Conservation (phyloP, 2,329 filamentous ascomycete species). For the Gnomoniopsis smithogilvyi region DNA sequence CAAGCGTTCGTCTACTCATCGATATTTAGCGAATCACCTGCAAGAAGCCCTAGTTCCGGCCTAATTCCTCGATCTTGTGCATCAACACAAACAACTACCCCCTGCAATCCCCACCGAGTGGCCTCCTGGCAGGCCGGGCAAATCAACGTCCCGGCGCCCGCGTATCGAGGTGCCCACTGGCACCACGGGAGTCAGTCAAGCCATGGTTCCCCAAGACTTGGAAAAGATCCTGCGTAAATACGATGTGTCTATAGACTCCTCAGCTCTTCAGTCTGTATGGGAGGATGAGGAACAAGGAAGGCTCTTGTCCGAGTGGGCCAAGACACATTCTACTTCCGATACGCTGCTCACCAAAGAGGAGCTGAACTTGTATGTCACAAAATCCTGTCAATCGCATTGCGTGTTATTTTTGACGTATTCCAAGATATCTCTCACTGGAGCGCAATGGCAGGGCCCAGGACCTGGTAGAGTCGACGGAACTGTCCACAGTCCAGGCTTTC, state of each 20-base stretch:
- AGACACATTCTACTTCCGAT: conserved; percentile 44
- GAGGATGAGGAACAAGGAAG: conserved; percentile 31
- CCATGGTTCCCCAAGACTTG: conserved; percentile 28
- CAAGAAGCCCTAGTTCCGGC: neutral
- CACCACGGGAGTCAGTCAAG: neutral
- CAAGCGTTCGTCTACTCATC: neutral
- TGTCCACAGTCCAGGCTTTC: conserved; percentile 47
- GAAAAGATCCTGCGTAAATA: conserved; percentile 29
- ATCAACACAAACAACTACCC: neutral
- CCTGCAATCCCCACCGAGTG: too few relatives aligned
- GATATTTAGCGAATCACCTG: neutral
- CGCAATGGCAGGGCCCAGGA: conserved; percentile 45
- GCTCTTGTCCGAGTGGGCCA: conserved; percentile 45
- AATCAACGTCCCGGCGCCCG: too few relatives aligned
- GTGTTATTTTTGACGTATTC: neutral
- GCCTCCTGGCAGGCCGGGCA: too few relatives aligned
- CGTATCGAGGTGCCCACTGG: neutral
- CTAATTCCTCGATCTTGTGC: neutral
- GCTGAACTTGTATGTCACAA: conserved; percentile 43
- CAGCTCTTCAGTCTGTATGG: conserved; percentile 33
- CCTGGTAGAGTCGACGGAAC: conserved; percentile 41
- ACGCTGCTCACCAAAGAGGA: conserved; percentile 54
- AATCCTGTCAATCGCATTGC: neutral
- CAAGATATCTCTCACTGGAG: conserved; percentile 50
- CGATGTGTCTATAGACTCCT: conserved; percentile 32